Percentiles rank a stretch among this genome's conserved stretches.
These are phyloP conservation scores for Saccharomyces jurei DNA, from an alignment of 805 yeast species.

Conservation along the genomic window DNA sequence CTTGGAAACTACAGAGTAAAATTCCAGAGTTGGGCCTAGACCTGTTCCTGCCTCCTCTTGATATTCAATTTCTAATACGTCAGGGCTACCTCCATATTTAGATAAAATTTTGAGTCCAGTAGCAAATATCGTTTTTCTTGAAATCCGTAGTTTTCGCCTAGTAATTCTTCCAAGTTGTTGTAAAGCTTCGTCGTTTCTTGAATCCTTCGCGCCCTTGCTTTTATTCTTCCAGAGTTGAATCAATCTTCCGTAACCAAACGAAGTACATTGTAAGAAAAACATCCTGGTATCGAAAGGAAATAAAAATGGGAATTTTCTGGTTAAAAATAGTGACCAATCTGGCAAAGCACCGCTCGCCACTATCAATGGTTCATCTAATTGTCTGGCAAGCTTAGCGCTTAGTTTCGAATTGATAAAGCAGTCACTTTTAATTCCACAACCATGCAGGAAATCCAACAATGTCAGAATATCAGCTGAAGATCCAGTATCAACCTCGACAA, in stretches of 20 bases:
- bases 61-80: constrained; percentile 78
- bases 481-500: neutral
- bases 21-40: constrained; percentile 90
- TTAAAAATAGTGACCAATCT: constrained; percentile 70
- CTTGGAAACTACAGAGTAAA: constrained; percentile 72
- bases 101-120: constrained; percentile 75
- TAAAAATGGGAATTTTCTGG: constrained; percentile 68
- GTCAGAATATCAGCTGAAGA: constrained; percentile 34
- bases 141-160: constrained; percentile 71
- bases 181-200: constrained; percentile 20
- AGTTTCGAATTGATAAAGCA: constrained; percentile 68
- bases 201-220: constrained; percentile 33
- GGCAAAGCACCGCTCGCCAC: constrained; percentile 85
- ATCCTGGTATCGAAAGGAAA: constrained; percentile 79
- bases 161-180: constrained; percentile 63
- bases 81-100: constrained; percentile 69
- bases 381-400: constrained; percentile 78
- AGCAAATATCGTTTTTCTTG: constrained; percentile 59
- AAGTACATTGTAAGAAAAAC: constrained; percentile 73
- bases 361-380: constrained; percentile 79
- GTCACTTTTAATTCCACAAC: constrained; percentile 15
- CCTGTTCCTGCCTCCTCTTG: constrained; percentile 94
- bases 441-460: constrained; percentile 42
- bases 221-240: constrained; percentile 68
- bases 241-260: constrained; percentile 81